Evolutionary conservation across 768 basidiomycete species (phyloP), one percentile per base, ranked within the genome.

Genomic region (Russula brevipes): DNA sequence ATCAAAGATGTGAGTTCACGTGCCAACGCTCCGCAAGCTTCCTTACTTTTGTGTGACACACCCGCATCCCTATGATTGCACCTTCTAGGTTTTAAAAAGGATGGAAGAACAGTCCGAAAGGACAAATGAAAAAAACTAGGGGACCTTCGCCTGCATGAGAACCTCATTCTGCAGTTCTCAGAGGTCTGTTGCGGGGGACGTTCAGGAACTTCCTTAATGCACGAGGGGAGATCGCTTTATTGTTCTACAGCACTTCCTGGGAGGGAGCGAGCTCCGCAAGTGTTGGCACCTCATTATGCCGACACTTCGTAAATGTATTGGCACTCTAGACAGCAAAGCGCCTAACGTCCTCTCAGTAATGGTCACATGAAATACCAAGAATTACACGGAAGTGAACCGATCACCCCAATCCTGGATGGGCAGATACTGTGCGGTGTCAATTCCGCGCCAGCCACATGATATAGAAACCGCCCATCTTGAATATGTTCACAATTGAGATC

Each of bases 21-120:
- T 17, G 19, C 24, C 19, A 19, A 11, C n/a, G 44, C 60, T 49
- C 24, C 61, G 41, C 59, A 57, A 59, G 59, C 55, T 39, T 33
- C 54, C 51, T 46, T 51, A 51, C 60, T 52, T 60, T 62, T 66
- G 41, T 63, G 39, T 66, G 36, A 59, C 65, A 68, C 67, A 47
- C 14, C 35, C 46, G 31, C 67, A 31, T 44, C 58, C 46, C 67
- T 64, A 65, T 68, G 66, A 66, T 63, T 41, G 52, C 9, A 16
- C 42, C 16, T 47, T 54, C 45, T 70, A 91, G 90, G 86, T 93
- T 65, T 83, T 88, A 72, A 89, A 89, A 64, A 92, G 89, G 74
- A 87, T 91, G 85, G 73, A 79, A 78, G 66, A 72, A 87, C 74
- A 80, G 83, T 69, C 80, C 76, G 57, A 76, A 74, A 57, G 75